Percentiles rank a stretch among this genome's conserved stretches.
Evolutionary conservation across 305 asterid species (phyloP).

Genomic region (Rubia peregrina): DNA sequence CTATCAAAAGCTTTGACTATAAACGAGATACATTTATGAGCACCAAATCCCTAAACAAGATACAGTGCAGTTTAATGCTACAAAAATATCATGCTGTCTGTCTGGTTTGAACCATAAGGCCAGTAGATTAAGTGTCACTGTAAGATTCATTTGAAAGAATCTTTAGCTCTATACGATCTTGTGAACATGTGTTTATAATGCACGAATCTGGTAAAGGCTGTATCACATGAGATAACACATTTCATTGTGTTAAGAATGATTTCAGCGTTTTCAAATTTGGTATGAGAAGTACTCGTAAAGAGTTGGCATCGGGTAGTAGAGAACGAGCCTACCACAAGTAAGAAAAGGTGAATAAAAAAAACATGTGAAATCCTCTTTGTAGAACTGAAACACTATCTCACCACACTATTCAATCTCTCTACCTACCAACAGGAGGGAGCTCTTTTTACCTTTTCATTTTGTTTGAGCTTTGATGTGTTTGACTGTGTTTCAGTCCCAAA

Average conservation of each 20-base stretch:
- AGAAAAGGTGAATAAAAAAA: neutral
- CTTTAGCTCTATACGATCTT: neutral
- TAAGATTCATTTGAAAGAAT: neutral
- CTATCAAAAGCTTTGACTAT: no score
- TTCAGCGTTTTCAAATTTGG: neutral
- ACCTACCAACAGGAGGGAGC: neutral
- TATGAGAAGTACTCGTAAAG: neutral
- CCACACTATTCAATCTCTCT: neutral
- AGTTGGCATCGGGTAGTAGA: conserved; percentile 2
- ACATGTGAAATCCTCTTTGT: neutral
- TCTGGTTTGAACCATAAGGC: neutral
- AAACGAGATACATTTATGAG: neutral
- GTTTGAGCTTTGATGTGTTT: neutral
- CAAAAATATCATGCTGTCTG: neutral
- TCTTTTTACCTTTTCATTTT: neutral
- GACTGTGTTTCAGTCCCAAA: neutral
- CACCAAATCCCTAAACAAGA: neutral
- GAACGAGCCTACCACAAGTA: neutral
- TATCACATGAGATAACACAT: neutral
- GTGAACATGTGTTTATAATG: neutral
- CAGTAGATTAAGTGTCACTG: neutral
- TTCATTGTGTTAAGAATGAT: neutral
- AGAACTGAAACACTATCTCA: neutral
- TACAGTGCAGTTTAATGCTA: neutral
- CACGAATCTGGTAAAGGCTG: neutral